phyloP scores from a whole-genome alignment of 2,329 filamentous ascomycete species.

The Myrmaecium sp. region DNA sequence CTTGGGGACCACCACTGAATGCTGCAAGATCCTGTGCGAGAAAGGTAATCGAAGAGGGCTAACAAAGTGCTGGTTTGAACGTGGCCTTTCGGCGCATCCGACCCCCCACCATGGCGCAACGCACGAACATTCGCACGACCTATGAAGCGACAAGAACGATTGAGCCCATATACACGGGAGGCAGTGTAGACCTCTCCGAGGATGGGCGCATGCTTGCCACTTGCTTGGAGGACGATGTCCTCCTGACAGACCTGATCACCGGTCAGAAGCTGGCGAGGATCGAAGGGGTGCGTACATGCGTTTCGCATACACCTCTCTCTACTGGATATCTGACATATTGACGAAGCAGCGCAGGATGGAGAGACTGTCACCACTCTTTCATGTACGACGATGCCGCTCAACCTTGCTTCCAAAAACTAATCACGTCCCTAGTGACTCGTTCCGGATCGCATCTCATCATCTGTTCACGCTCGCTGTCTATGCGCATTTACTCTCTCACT shows the following conservation, averaged over 20 bases:
- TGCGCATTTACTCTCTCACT: conserved; percentile 71
- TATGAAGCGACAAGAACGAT: conserved; percentile 74
- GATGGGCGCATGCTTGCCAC: conserved; percentile 71
- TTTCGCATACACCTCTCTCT: not conserved
- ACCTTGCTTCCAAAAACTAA: conserved; percentile 6
- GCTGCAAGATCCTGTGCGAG: no score
- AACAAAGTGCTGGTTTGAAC: no score
- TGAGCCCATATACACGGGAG: conserved; percentile 86
- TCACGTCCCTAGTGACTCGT: conserved; percentile 53
- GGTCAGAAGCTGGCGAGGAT: conserved; percentile 70
- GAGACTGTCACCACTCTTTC: conserved; percentile 63
- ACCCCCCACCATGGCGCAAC: conserved; percentile 30
- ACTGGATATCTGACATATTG: conserved; percentile 18
- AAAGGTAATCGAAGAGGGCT: no score
- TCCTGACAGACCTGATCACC: conserved; percentile 70
- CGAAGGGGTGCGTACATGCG: conserved; percentile 53
- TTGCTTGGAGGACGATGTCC: conserved; percentile 77
- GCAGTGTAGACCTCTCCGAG: conserved; percentile 67
- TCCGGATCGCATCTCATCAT: conserved; percentile 75
- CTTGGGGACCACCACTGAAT: no score
- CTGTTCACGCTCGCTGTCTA: conserved; percentile 88
- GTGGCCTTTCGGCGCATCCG: no score
- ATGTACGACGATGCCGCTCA: conserved; percentile 24
- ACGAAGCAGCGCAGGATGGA: conserved; percentile 29
- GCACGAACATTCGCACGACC: conserved; percentile 57